Base-by-base conservation (phyloP, 2,329 filamentous ascomycete genomes). In the Cadophora sp. region DNA sequence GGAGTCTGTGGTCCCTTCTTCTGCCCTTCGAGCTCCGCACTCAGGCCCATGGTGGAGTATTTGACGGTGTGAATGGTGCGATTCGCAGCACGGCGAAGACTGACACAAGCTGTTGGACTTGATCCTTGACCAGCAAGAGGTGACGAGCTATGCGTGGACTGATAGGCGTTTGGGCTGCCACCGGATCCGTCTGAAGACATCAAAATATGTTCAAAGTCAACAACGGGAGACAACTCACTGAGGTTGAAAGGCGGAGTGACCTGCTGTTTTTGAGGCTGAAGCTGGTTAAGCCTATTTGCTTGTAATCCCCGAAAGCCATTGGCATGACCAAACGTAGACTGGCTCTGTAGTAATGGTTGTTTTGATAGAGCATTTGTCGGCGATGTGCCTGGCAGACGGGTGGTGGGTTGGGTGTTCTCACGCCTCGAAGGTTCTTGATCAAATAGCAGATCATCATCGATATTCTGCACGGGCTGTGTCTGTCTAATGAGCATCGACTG, bases 41-140 rank as follows among this genome's bases (percentile, higher is more conserved):
- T 37, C 22, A 65, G 22, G 9, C 27, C 22, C 40, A 53, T 19
- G 31, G 67, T 43, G 48, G 55, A 46, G 48, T 53, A 22, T n/a
- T 27, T 26, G 26, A 50, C 22, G 34, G 64, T 46, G 55, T 60
- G 53, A 46, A n/a, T n/a, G 34, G 43, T 37, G 27, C 67, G 72
- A 51, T 66, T 67, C 2, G 68, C 55, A 56, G 61, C 63, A 67
- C 73, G 73, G 27, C 76, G 75, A 14, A 73, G 62, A 62, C 69
- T 76, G 48, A 73, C 67, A 70, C 72, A 73, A 12, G 67, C 66
- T 8, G 74, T 73, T 26, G 77, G 76, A 62, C 77, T 78, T 16
- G 76, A 78, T 14, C 14, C 56, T 59, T 71, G 68, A 12, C 62
- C 62, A 6, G 61, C 65, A 3, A 69, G 66, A 22, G 77, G 72